Evolutionary conservation across 352 stramenopile genomes (phyloP).

Genomic region (Aphanomyces cochlioides): DNA sequence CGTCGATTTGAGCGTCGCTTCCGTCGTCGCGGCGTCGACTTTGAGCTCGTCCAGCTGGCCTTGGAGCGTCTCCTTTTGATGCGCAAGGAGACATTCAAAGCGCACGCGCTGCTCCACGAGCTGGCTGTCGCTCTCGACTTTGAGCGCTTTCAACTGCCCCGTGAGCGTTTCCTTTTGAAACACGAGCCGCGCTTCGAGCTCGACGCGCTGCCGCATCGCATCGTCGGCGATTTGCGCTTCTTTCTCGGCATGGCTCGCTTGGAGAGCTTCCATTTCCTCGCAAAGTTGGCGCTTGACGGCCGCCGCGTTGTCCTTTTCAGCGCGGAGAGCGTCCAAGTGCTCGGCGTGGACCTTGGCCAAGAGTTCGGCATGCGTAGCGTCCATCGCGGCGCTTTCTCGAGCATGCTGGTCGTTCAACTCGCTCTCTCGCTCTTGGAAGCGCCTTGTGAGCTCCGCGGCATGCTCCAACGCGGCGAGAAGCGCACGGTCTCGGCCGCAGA

Average conservation of each 20-base stretch:
- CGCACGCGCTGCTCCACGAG: constrained; percentile 11
- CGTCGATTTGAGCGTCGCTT: background rate
- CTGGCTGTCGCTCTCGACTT: background rate
- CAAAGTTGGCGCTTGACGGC: background rate
- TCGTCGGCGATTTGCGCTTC: background rate
- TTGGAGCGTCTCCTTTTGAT: constrained; percentile 7
- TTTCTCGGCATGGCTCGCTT: constrained; percentile 1
- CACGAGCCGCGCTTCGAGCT: constrained; percentile 8
- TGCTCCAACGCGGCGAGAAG: background rate
- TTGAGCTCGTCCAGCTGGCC: constrained; percentile 11
- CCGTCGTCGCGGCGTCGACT: background rate
- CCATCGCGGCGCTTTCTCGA: background rate
- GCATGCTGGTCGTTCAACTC: background rate
- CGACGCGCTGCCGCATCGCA: background rate
- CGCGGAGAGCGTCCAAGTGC: background rate
- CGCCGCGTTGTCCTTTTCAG: background rate
- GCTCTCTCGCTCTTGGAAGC: no score
- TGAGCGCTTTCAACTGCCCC: constrained; percentile 1
- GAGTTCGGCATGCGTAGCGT: background rate
- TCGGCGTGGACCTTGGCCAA: background rate
- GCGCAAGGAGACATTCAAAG: constrained; percentile 1
- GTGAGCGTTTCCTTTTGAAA: constrained; percentile 20
- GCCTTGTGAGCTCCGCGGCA: no score
- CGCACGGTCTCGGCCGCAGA: background rate
- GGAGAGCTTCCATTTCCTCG: background rate